Conservation (phyloP, 768 basidiomycete species). For the Boletus subcaerulescens region DNA sequence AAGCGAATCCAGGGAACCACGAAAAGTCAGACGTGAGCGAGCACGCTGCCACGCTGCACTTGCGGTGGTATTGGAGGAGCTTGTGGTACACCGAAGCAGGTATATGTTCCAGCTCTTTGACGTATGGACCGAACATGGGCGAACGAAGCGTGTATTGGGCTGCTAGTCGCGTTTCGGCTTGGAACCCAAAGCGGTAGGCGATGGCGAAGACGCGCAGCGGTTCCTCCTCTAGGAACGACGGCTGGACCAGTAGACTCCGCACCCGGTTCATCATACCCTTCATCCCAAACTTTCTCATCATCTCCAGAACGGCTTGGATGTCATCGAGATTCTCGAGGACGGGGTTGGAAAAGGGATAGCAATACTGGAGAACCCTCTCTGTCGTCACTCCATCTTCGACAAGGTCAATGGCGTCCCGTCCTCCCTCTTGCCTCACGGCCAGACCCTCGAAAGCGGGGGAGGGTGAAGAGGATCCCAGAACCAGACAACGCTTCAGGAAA, state of each 20-base stretch:
- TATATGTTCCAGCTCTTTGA: constrained; percentile 38
- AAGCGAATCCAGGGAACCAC: constrained; percentile 36
- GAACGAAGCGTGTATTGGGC: constrained; percentile 34
- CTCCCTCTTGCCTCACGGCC: constrained; percentile 19
- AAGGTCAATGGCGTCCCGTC: constrained; percentile 29
- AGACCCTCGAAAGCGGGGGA: constrained; percentile 28
- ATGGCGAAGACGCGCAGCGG: constrained; percentile 40
- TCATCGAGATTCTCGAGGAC: constrained; percentile 32
- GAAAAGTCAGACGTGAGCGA: constrained; percentile 35
- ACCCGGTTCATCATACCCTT: constrained; percentile 29
- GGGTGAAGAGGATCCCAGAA: constrained; percentile 27
- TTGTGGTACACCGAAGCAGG: constrained; percentile 36
- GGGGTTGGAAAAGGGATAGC: constrained; percentile 37
- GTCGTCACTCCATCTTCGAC: constrained; percentile 33
- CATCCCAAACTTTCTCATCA: constrained; percentile 42
- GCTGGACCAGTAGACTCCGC: constrained; percentile 25
- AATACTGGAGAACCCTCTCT: constrained; percentile 33
- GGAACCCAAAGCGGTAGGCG: constrained; percentile 36
- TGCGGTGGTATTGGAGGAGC: constrained; percentile 36
- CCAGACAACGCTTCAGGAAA: constrained; percentile 36
- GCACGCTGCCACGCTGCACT: constrained; percentile 29
- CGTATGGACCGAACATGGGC: constrained; percentile 34
- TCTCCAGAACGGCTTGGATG: constrained; percentile 33
- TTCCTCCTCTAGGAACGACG: constrained; percentile 26
- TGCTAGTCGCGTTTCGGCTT: constrained; percentile 34